Evolutionary conservation across 768 basidiomycete species (phyloP), one percentile per base, ranked within the genome.

Genomic region (Pleurotus tuoliensis): DNA sequence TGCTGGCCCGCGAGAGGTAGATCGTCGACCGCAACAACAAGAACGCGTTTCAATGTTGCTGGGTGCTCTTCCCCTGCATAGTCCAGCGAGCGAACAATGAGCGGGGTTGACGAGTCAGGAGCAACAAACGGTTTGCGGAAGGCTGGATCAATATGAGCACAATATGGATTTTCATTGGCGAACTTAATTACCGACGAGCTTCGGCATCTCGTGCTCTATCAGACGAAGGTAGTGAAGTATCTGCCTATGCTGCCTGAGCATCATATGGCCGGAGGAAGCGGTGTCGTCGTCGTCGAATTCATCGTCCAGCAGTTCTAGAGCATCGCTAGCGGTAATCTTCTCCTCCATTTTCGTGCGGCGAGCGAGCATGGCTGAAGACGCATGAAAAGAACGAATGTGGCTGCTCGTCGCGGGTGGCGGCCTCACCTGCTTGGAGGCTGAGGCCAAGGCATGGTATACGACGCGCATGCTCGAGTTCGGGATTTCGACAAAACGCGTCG

Each of bases 161-260:
- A 47, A 54, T 25, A 9, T 1, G 51, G 38, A 22, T 16, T 15
- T 56, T 18, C 39, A 43, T 49, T 25, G 25, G 38, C n/a, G 48
- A 47, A 18, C 49, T 24, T 61, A 70, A 34, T 41, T 57, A 94
- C 94, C 87, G 63, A 91, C 85, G 50, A 96, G 82, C 67, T 89
- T 85, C 18, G 90, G 88, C 81, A 92, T 84, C 71, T 96, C 93
- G 61, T 90, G 84, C 67, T 94, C 92, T 57, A 95, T 91, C 59
- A 94, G 78, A 52, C 93, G 82, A 66, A 95, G 73, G 67, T 93
- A 90, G 62, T 90, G 81, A 43, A 94, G 71, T 45, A 82, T 74
- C 65, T 90, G 79, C 30, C 92, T 80, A 61, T 94, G 85, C 64
- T 91, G 82, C 56, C 83, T 80, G 48, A 94, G 70, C 63, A 86